A percentile compares a stretch with the other conserved stretches of the same genome.
These are phyloP conservation scores for Tolypocladium amazonense DNA, from an alignment of 2,329 filamentous ascomycete species.

Conservation along the genomic window DNA sequence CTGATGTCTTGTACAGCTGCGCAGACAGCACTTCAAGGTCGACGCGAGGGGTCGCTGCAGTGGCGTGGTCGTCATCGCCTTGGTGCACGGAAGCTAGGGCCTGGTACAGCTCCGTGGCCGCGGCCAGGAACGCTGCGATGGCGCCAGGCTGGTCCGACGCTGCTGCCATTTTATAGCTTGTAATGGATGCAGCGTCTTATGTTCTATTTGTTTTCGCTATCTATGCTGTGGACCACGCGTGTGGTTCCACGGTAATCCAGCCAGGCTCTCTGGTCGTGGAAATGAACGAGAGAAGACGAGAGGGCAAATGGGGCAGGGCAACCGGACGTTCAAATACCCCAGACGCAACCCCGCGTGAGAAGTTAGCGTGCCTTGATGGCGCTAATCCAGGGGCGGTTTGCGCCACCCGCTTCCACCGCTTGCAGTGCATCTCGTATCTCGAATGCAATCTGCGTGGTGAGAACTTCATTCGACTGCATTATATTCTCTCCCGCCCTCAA, in stretches of 20 bases:
- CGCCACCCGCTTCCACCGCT: not conserved
- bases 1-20: not conserved
- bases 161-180: slow-evolving; percentile 22
- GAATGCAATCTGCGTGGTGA: no score
- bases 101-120: slow-evolving; percentile 5
- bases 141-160: slow-evolving; percentile 1
- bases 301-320: not conserved
- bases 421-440: no score
- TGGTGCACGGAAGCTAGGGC: slow-evolving; percentile 1
- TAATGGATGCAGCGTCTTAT: slow-evolving; percentile 12
- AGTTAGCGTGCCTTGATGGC: not conserved
- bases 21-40: not conserved
- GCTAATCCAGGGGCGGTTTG: not conserved
- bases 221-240: not conserved
- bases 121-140: slow-evolving; percentile 10
- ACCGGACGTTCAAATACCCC: not conserved
- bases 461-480: no score
- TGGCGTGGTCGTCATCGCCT: not conserved
- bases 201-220: not conserved
- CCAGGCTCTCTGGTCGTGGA: not conserved
- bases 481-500: no score
- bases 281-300: not conserved
- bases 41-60: not conserved
- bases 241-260: not conserved
- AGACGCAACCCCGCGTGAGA: not conserved